Evolutionary conservation across 108 stramenopile genomes (phyloP).

Genomic region (Bacterosira constricta): DNA sequence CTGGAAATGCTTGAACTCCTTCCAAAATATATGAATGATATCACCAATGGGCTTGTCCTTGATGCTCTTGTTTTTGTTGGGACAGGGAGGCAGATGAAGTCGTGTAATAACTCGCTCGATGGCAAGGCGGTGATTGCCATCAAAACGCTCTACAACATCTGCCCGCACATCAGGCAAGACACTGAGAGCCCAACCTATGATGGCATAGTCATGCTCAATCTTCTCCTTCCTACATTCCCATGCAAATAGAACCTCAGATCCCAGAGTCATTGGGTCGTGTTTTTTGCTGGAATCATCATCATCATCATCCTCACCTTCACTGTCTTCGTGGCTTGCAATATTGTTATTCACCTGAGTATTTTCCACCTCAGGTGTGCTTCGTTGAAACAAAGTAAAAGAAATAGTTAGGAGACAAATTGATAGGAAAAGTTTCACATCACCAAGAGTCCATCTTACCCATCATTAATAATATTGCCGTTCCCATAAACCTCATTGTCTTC

Average conservation of each 20-base stretch:
- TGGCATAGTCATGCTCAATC: conserved; percentile 10
- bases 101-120: conserved; percentile 5
- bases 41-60: background rate
- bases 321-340: background rate
- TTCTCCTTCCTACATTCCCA: background rate
- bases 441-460: background rate
- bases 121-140: background rate
- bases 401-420: too few relatives aligned
- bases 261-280: background rate
- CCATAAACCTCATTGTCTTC: background rate
- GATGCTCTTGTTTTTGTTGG: background rate
- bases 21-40: conserved; percentile 7
- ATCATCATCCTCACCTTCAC: background rate
- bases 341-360: too few relatives aligned
- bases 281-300: background rate
- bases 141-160: background rate
- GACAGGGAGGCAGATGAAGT: conserved; percentile 10
- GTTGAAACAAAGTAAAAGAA: too few relatives aligned
- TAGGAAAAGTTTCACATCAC: background rate
- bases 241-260: background rate
- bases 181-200: conserved; percentile 8
- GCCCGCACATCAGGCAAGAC: background rate
- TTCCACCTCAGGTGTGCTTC: too few relatives aligned
- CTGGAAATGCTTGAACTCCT: conserved; percentile 12
- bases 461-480: background rate